A percentile compares a stretch with the other conserved stretches of the same genome.
These are phyloP conservation scores for Penicillium sp. DNA, from an alignment of 2,329 filamentous ascomycete species.

Conservation along the genomic window DNA sequence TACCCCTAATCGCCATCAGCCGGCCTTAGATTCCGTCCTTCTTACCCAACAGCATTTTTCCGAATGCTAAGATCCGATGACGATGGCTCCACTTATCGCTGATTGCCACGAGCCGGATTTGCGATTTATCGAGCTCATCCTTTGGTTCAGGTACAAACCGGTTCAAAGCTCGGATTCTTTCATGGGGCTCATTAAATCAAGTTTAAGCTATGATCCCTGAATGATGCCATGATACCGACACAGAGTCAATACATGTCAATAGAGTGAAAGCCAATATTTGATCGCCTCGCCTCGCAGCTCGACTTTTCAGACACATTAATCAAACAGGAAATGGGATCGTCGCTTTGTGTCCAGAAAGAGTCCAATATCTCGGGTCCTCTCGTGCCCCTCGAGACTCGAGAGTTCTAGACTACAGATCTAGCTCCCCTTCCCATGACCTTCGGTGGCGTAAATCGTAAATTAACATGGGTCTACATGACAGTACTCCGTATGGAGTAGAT, in stretches of 20 bases:
- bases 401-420: neutral
- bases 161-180: neutral
- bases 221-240: neutral
- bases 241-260: neutral
- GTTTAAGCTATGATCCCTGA: neutral
- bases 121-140: neutral
- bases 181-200: neutral
- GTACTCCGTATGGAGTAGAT: neutral
- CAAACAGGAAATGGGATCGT: neutral
- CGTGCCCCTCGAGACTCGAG: neutral
- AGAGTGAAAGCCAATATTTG: neutral
- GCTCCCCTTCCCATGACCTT: neutral
- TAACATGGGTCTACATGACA: neutral
- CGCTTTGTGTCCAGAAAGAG: neutral
- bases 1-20: neutral
- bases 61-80: neutral
- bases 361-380: neutral
- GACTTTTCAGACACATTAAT: neutral
- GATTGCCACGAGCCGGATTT: neutral
- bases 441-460: neutral
- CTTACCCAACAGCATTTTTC: neutral
- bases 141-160: neutral
- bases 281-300: neutral
- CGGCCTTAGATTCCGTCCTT: neutral
- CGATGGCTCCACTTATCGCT: neutral